These are phyloP conservation scores for Alectoria sarmentosa DNA, from an alignment of 495 filamentous ascomycete genomes.

Conservation along the genomic window DNA sequence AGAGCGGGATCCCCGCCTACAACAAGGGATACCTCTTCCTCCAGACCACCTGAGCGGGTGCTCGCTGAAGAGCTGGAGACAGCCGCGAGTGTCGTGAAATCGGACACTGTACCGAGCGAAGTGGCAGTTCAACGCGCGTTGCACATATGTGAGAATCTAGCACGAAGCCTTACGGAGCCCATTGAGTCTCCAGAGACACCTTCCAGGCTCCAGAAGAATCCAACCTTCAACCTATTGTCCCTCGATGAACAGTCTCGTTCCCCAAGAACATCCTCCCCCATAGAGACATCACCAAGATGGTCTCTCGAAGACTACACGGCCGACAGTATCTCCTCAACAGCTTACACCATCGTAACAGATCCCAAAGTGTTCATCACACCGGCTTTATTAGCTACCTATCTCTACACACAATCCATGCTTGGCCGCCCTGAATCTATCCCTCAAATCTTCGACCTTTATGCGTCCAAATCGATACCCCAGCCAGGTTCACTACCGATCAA, in stretches of 20 bases:
- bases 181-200: slow-evolving; percentile 25
- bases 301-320: slow-evolving; percentile 28
- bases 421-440: slow-evolving; percentile 66
- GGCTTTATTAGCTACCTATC: slow-evolving; percentile 58
- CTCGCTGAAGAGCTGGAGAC: slow-evolving; percentile 13
- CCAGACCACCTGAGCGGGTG: not conserved
- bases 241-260: slow-evolving; percentile 38
- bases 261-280: slow-evolving; percentile 6
- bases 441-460: slow-evolving; percentile 72
- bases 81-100: slow-evolving; percentile 20
- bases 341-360: slow-evolving; percentile 61
- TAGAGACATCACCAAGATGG: slow-evolving; percentile 20
- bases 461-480: slow-evolving; percentile 68
- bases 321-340: slow-evolving; percentile 44
- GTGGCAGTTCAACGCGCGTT: slow-evolving; percentile 37
- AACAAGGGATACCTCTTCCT: not conserved
- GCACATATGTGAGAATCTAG: slow-evolving; percentile 39
- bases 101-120: slow-evolving; percentile 36
- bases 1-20: not conserved
- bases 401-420: slow-evolving; percentile 63
- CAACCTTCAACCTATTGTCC: slow-evolving; percentile 45
- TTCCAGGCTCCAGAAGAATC: slow-evolving; percentile 29
- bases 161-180: slow-evolving; percentile 33
- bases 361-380: slow-evolving; percentile 78
- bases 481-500: slow-evolving; percentile 49